Evolutionary conservation across 306 rosid genomes (phyloP), one percentile per base, ranked within the genome.

Genomic region (Rosa rugosa): DNA sequence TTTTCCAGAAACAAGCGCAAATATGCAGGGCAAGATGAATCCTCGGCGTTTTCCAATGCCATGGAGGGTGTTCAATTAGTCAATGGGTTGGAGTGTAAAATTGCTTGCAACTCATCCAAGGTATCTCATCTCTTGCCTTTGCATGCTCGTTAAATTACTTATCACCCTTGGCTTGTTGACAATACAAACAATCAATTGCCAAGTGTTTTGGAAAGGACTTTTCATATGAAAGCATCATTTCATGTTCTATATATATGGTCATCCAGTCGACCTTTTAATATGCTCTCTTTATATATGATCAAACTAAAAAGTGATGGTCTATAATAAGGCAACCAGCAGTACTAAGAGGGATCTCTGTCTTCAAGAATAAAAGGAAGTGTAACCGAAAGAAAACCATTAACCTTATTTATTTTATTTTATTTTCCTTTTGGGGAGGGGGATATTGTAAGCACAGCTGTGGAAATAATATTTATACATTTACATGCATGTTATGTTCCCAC

Each of bases 51-150:
- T 40, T 75, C 88, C 79, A 49, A 65, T 51, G 93, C 89, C 78
- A 91, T 91, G 97, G 98, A 92, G 75, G 96, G 93, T 70, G 92
- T 88, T 73, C 75, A 86, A 78, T 78, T 90, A 63, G 81, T 85
- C 72, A 93, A 96, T 82, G 99, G 99, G 78, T 87, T 96, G 88
- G 99, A 96, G 88, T 93, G 99, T 80, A 96, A 96, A 91, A 89
- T 93, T 78, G 87, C 97, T 83, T 96, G 99, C 89, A 91, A 59
- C 86, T 89, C 98, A 63, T 95, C 94, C 54, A 95, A 95, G 99
- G 99, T 95, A 80, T 75, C 71, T 20, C 12, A 22, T 67, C 27
- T 16, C 85, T 72, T 11, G 73, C 77, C 42, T 54, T 76, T 46
- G 27, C 80, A 60, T 80, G 51, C 72, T 53, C 40, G 36, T 65